phyloP scores from a whole-genome alignment of 176 grass and related monocot genomes.

The bread wheat (Triticum aestivum) region IWGSC_CS_RefSeq_v2.1 NC_057811.1:41240403-41240902 shows the following conservation, averaged over 20 bases:
- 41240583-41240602: constrained; percentile 1
- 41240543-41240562: too few species aligned
- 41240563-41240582: not conserved
- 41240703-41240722: constrained; percentile 62
- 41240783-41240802: too few species aligned
- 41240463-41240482: not conserved
- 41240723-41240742: constrained; percentile 38
- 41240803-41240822: too few species aligned
- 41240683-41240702: constrained; percentile 47
- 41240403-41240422: constrained; percentile 56
- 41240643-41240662: constrained; percentile 27
- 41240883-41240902: too few species aligned
- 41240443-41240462: not conserved
- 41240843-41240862: too few species aligned
- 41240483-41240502: not conserved
- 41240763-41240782: not conserved
- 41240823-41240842: not conserved
- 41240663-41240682: constrained; percentile 47
- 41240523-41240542: not conserved
- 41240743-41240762: constrained; percentile 7
- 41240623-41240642: constrained; percentile 51
- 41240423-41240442: not conserved
- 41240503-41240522: not conserved
- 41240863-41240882: too few species aligned
- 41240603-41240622: constrained; percentile 36